Percentiles rank a stretch among this genome's conserved stretches.
phyloP scores from a whole-genome alignment of 2,329 filamentous ascomycete species.

The Tolypocladium album region DNA sequence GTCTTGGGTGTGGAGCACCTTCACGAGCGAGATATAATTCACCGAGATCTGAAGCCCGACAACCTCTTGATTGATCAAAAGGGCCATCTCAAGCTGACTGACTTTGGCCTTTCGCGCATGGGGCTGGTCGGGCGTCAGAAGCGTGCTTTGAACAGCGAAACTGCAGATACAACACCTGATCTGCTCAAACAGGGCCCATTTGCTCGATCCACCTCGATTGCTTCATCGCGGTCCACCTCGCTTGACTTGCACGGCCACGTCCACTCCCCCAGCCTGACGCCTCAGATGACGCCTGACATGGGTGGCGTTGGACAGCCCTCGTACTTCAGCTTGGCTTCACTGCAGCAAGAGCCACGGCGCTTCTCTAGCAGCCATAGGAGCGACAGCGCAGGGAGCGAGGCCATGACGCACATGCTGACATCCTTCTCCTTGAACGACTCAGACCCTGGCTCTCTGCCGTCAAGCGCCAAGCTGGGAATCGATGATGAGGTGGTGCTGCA shows the following conservation, averaged over 20 bases:
- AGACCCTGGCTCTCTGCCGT: constrained; percentile 27
- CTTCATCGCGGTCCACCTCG: constrained; percentile 86
- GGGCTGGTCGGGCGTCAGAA: constrained; percentile 94
- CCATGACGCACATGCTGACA: constrained; percentile 69
- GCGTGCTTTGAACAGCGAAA: constrained; percentile 67
- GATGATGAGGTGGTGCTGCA: constrained; percentile 69
- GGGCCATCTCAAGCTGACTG: constrained; percentile 91
- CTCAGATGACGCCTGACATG: constrained; percentile 68
- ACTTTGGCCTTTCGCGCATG: constrained; percentile 96
- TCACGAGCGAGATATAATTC: constrained; percentile 88
- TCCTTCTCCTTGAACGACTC: constrained; percentile 64
- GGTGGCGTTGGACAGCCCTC: constrained; percentile 69
- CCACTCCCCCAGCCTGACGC: constrained; percentile 74
- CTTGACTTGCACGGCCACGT: constrained; percentile 69
- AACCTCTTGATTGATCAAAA: constrained; percentile 96
- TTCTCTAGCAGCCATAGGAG: constrained; percentile 70
- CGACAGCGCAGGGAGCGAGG: constrained; percentile 86
- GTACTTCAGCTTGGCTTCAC: constrained; percentile 70
- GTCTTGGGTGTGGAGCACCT: constrained; percentile 95
- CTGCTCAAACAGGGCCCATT: constrained; percentile 88
- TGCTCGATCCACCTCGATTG: constrained; percentile 70
- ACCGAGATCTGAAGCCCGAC: constrained; percentile 93
- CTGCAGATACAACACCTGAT: constrained; percentile 80
- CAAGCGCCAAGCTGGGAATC: constrained; percentile 47
- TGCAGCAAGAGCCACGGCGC: constrained; percentile 49